Base-by-base conservation (phyloP, 345 rosid genomes). In the Moringa oleifera region DNA sequence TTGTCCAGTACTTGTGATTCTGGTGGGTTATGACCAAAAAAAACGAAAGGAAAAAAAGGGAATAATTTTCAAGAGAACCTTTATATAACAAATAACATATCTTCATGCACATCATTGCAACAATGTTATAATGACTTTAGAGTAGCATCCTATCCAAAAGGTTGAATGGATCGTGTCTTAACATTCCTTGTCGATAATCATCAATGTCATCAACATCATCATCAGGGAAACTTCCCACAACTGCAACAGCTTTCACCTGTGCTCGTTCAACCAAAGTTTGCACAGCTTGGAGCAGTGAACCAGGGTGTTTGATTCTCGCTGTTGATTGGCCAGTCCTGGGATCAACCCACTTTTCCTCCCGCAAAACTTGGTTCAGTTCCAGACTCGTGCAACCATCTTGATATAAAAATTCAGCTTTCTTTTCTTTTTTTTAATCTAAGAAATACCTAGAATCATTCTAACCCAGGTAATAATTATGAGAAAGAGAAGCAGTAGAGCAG, bases 301-400 rank as follows among this genome's bases (percentile, higher is more conserved):
- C 77, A 55, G 89, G 86, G 63, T 77, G 81, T 69, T 69, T 81
- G 53, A 84, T 79, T 63, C 83, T 79, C 49, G 83, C 89, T 18
- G 85, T 81, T 62, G 89, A 84, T 63, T 84, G 79, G 33, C 89
- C 81, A 57, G 65, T 84, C 61, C 66, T 72, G 20, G 83, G 77
- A 68, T 81, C 79, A 21, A 84, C 63, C 84, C 89, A 84, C 70
- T 81, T 81, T 59, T 79, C 83, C 58, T 79, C 84, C 83, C 79
- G 73, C 47, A 68, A 69, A 61, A 58, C 46, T 57, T 25, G 54
- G 57, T 56, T 62, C 18, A 50, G 19, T 64, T 56, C 54, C 20
- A 51, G 20, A 51, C 13, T 18, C 6, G 6, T 41, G 47, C 47
- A 41, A 41, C 12, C 47, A 41, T 16, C 6, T 41, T 41, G 47